Evolutionary conservation across 1,284 basidiomycete genomes (phyloP), one percentile per base, ranked within the genome.

Genomic region (Ustilago vetiveriae): DNA sequence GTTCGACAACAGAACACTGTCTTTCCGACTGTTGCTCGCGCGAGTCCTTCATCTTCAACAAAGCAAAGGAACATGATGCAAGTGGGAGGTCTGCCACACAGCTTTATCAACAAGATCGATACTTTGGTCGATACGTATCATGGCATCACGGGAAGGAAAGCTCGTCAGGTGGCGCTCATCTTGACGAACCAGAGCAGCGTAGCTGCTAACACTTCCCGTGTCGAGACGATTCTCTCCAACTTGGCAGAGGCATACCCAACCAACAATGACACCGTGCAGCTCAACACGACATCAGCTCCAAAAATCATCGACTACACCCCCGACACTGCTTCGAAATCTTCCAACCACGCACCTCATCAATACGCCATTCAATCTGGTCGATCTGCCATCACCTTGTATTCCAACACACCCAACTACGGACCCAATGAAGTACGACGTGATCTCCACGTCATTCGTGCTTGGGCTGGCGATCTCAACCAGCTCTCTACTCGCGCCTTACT

Each of bases 381-480:
- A 1, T 62, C 66, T 19, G 48, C 43, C 32, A 39, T 69, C 23
- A 51, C 47, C 2, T 23, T 76, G 14, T 40, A 63, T 8, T 75
- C 69, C 37, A 79, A 77, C 65, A 54, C 67, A 13, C 36, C 72
- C 4, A 42, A 33, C 5, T 81, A 81, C 52, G 71, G 74, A 1
- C 68, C 71, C 3, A n/a, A 46, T 6, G 51, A 77, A 45, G 69
- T 73, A 1, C 73, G 68, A 11, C 50, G 58, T 23, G 79, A 81
- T 40, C 68, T 80, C 35, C 71, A 70, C 58, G 43, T 62, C 13
- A 75, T 81, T 51, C 70, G 76, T n/a, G 50, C 48, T 6, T 81
- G 79, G 79, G 78, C 75, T 5, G 50, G 52, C 4, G 79, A 79
- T 38, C 39, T 76, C 23, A 42, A 45, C 21, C 66, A 69, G 21